A percentile compares a stretch with the other conserved stretches of the same genome.
phyloP scores from a whole-genome alignment of 495 filamentous ascomycete genomes.

The Tuber melanosporum region DNA sequence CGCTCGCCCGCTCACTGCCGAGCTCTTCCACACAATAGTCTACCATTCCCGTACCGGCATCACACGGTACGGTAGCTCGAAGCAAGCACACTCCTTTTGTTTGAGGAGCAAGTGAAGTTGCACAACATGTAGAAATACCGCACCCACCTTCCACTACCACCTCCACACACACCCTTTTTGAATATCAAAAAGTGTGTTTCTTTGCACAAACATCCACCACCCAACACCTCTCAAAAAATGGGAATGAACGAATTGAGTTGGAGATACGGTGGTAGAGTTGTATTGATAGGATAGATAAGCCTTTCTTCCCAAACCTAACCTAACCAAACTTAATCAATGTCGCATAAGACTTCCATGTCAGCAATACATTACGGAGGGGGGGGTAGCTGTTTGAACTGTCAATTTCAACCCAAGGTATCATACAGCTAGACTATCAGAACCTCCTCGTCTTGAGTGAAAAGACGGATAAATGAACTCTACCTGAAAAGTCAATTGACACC shows the following conservation, averaged over 20 bases:
- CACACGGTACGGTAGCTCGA: not conserved
- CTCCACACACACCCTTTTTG: not conserved
- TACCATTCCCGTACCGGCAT: not conserved
- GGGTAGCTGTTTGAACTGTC: not conserved
- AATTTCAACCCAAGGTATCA: not conserved
- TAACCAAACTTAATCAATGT: not conserved
- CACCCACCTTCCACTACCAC: not conserved
- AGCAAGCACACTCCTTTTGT: slow-evolving; percentile 1
- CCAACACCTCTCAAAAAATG: not conserved
- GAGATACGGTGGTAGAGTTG: not conserved
- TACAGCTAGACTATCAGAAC: not conserved
- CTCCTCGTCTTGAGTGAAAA: not conserved
- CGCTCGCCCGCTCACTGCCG: not conserved
- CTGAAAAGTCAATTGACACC: not conserved
- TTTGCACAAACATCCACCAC: not conserved
- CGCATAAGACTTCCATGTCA: not conserved
- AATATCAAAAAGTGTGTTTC: slow-evolving; percentile 1
- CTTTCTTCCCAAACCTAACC: not conserved
- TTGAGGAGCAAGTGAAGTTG: not conserved
- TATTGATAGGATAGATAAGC: not conserved
- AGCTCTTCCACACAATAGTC: not conserved
- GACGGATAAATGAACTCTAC: not conserved
- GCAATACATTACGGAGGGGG: not conserved
- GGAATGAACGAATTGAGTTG: not conserved
- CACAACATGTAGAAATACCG: not conserved